Conservation (phyloP, 2,329 filamentous ascomycete genomes). For the Paracorniculantispora psalliotae region DNA sequence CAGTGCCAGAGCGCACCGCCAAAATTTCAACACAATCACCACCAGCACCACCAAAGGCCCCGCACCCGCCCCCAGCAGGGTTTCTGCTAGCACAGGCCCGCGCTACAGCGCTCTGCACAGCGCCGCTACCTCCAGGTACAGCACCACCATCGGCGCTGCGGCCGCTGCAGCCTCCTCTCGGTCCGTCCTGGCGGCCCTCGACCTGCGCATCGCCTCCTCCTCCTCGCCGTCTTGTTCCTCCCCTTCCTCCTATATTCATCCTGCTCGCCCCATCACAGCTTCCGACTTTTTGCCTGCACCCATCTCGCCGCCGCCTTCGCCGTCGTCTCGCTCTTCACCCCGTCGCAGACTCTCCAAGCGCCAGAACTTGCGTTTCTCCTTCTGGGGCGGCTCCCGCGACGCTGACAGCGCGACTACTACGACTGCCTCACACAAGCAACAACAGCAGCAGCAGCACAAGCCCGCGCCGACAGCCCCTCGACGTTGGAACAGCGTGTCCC, state of each 20-base stretch:
- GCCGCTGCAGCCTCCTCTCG: background rate
- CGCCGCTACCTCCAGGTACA: background rate
- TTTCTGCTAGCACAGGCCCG: background rate
- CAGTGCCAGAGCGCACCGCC: background rate
- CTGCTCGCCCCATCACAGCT: background rate
- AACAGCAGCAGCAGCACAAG: background rate
- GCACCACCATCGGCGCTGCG: background rate
- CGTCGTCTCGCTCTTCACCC: background rate
- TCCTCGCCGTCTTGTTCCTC: background rate
- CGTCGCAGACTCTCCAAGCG: background rate
- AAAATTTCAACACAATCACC: background rate
- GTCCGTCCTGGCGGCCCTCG: background rate
- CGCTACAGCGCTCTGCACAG: background rate
- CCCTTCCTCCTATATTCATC: background rate
- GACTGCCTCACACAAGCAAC: background rate
- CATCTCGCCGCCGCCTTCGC: background rate
- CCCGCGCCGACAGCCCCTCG: background rate
- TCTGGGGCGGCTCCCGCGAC: slow-evolving; percentile 7
- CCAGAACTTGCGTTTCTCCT: background rate
- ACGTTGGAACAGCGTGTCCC: background rate
- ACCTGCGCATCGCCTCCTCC: background rate
- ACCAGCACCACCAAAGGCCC: background rate
- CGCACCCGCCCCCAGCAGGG: background rate
- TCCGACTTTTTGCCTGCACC: background rate
- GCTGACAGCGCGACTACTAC: background rate